Evolutionary conservation across 768 basidiomycete genomes (phyloP), one percentile per base, ranked within the genome.

Genomic region (Cantharellus cinnabarinus): DNA sequence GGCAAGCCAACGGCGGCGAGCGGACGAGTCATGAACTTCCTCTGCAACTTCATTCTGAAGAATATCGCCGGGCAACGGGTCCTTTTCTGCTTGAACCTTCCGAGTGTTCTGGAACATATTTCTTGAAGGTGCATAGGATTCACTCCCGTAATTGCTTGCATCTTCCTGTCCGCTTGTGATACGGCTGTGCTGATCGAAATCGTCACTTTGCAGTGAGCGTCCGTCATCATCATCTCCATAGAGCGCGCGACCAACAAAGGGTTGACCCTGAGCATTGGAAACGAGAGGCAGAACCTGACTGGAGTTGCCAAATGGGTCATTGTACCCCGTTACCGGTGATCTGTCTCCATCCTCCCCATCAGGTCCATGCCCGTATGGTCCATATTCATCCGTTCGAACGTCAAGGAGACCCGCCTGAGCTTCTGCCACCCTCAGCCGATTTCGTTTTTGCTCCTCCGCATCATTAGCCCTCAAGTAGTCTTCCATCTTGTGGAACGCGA

Each of bases 81-180:
- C 89, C 72, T 91, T 90, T 63, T 87, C 85, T 20, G 50, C 54
- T 7, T 41, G 64, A 3, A 76, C 82, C 62, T 81, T 79, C 67
- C 81, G 84, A 1, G 80, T 76, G 61, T 80, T 81, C 63, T 85
- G 82, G 78, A 97, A 95, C 93, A 95, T 97, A 65, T 95, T 95
- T 40, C 89, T 73, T 0, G 88, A 90, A 0, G 93, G 93, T 0
- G 91, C 93, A 65, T 95, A 97, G 0, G 85, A 86, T 67, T 95
- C 91, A 2, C 87, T 87, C 2, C 90, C 90, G 63, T 85, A 82
- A 66, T 87, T 85, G 0, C 87, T 89, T 52, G 75, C 75, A 0
- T 81, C 77, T 50, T 90, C 88, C 61, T 86, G 86, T 38, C 81
- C 78, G 62, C 85, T 78, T 0, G 86, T 88, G 57, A 85, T 77